Evolutionary conservation across 495 filamentous ascomycete species (phyloP).

Genomic region (Neurospora sp.): DNA sequence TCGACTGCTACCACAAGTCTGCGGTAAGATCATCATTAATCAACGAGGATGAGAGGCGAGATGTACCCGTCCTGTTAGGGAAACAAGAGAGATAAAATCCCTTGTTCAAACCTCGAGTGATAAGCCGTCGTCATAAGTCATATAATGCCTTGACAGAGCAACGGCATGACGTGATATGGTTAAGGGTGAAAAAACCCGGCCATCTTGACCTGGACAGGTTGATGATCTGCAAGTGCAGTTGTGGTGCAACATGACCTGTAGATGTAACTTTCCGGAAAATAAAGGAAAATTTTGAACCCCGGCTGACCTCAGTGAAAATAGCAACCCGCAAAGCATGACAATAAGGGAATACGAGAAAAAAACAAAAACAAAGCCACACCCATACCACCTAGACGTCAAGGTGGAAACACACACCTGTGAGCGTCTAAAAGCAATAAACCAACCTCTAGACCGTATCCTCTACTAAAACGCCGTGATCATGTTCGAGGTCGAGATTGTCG

Average conservation of each 20-base stretch:
- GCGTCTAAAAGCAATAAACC: slow-evolving; percentile 11
- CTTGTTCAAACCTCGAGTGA: background rate
- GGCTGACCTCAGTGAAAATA: background rate
- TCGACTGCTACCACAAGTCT: background rate
- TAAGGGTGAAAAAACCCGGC: background rate
- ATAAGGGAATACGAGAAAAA: background rate
- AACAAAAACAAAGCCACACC: background rate
- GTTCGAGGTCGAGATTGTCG: slow-evolving; percentile 3
- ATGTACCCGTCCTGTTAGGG: background rate
- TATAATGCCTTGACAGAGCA: background rate
- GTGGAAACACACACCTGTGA: background rate
- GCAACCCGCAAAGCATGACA: background rate
- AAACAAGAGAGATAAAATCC: background rate
- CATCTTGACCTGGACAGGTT: background rate
- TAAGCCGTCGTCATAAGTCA: background rate
- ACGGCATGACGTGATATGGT: background rate
- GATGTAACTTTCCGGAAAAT: background rate
- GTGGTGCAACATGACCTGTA: background rate
- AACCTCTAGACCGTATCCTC: slow-evolving; percentile 17
- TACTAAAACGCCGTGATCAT: slow-evolving; percentile 15
- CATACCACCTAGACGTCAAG: background rate
- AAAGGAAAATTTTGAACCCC: background rate
- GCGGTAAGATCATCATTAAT: background rate
- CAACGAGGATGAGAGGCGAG: background rate
- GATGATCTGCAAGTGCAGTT: background rate